Base-by-base conservation (phyloP, 345 rosid species). In the Eucalyptus marginata region DNA sequence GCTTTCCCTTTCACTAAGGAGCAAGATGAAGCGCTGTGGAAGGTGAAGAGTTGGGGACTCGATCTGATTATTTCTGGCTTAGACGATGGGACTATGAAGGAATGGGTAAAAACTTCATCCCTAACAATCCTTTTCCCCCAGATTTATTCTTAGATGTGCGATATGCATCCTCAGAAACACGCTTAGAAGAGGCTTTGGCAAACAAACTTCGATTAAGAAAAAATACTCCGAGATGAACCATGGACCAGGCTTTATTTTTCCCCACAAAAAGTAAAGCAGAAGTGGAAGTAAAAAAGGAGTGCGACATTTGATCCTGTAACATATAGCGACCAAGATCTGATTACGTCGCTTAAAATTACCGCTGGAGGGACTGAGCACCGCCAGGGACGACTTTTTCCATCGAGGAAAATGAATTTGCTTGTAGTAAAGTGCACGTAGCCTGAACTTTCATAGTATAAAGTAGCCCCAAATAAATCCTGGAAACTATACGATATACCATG, bases 1-100 rank as follows among this genome's bases (percentile, higher is more conserved):
- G 93, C 94, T 3, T 88, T 64, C 89, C 89, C 91, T 62, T 91
- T 90, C 89, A 89, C 50, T 29, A 79, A 64, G 49, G 88, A 80
- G 40, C 92, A 36, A 64, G 91, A 90, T 46, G 91, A 90, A 52
- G 49, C 59, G 6, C 89, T 92, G 1, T 90, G 94, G 94, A 91
- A 80, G 88, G 24, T 8, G 8, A 71, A 92, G 88, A 47, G 86
- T 51, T 93, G 93, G 92, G 40, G 52, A 43, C 89, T 90, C 27
- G 86, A 93, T 58, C 90, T 91, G 18, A 59, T 91, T 33, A 51
- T 89, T 9, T 86, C 58, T 29, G 59, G 86, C 54, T 43, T 93
- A 50, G 62, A 31, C 8, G 92, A 91, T 52, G 36, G 49, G 13
- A 87, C 50, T 7, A 87, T 91, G 44, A 10, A 24, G 6, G 80